Evolutionary conservation across 352 stramenopile genomes (phyloP).

Genomic region (Pythium sukuiense): DNA sequence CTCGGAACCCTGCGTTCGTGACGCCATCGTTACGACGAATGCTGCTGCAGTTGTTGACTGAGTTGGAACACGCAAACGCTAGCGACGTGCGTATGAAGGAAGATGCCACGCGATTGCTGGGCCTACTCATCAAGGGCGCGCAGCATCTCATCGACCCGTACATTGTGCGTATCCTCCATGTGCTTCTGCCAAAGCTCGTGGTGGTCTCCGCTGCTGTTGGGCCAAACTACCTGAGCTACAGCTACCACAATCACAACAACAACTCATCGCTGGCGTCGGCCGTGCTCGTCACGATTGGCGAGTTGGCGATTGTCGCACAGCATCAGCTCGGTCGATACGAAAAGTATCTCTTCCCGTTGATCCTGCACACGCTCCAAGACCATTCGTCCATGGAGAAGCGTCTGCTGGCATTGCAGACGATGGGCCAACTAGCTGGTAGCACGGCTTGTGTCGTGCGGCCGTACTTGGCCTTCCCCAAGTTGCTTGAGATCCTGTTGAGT

Average conservation of each 20-base stretch:
- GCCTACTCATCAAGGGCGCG: slow-evolving; percentile 73
- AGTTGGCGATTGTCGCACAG: slow-evolving; percentile 91
- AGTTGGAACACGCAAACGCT: slow-evolving; percentile 89
- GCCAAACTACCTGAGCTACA: slow-evolving; percentile 23
- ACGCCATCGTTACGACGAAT: slow-evolving; percentile 93
- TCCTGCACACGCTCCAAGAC: slow-evolving; percentile 96
- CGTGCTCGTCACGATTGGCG: slow-evolving; percentile 81
- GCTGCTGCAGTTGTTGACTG: slow-evolving; percentile 94
- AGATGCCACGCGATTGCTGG: slow-evolving; percentile 87
- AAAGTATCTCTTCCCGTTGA: slow-evolving; percentile 93
- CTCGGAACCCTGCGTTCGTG: slow-evolving; percentile 95
- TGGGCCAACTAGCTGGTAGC: slow-evolving; percentile 93
- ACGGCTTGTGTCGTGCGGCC: slow-evolving; percentile 93
- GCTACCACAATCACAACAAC: slow-evolving; percentile 30
- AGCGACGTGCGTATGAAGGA: slow-evolving; percentile 85
- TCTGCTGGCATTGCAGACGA: slow-evolving; percentile 93
- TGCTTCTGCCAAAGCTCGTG: slow-evolving; percentile 86
- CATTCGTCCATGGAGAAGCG: slow-evolving; percentile 95
- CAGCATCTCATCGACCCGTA: slow-evolving; percentile 90
- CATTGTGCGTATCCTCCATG: slow-evolving; percentile 69
- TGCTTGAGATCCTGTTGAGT: slow-evolving; percentile 93
- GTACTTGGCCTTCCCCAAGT: slow-evolving; percentile 95
- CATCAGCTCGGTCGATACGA: slow-evolving; percentile 93
- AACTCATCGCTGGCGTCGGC: slow-evolving; percentile 81
- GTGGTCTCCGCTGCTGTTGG: slow-evolving; percentile 33